phyloP scores from a whole-genome alignment of 2,329 filamentous ascomycete species.

The Monilinia vaccinii-corymbosi region DNA sequence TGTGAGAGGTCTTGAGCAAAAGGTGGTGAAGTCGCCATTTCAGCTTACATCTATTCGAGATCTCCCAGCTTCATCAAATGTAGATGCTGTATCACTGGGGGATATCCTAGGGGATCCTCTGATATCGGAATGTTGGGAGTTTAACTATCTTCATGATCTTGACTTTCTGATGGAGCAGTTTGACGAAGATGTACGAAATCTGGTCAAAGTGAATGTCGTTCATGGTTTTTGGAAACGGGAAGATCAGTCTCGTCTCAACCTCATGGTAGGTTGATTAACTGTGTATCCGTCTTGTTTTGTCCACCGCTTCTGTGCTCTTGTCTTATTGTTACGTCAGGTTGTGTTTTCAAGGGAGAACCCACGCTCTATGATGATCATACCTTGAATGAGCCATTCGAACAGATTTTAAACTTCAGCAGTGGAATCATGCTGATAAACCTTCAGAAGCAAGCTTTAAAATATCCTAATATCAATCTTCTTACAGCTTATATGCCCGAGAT shows the following conservation, averaged over 20 bases:
- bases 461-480: constrained; percentile 61
- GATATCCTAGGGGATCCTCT: constrained; percentile 54
- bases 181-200: constrained; percentile 43
- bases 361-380: not conserved
- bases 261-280: constrained; percentile 34
- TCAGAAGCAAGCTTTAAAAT: constrained; percentile 51
- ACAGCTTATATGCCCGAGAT: constrained; percentile 72
- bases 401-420: not conserved
- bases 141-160: constrained; percentile 47
- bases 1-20: not conserved
- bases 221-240: constrained; percentile 63
- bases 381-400: not conserved
- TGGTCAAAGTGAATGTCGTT: constrained; percentile 48
- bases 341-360: not conserved
- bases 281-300: not conserved
- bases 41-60: constrained; percentile 49
- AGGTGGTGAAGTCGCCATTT: constrained; percentile 40
- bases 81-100: constrained; percentile 43
- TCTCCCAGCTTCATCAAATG: constrained; percentile 42
- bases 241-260: constrained; percentile 38
- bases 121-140: constrained; percentile 45
- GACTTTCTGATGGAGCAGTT: constrained; percentile 49
- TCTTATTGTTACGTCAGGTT: not conserved
- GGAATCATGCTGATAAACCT: not conserved
- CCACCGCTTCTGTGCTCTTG: not conserved